Conservation (phyloP, 352 stramenopile genomes). For the Pythium scleroteichum region DNA sequence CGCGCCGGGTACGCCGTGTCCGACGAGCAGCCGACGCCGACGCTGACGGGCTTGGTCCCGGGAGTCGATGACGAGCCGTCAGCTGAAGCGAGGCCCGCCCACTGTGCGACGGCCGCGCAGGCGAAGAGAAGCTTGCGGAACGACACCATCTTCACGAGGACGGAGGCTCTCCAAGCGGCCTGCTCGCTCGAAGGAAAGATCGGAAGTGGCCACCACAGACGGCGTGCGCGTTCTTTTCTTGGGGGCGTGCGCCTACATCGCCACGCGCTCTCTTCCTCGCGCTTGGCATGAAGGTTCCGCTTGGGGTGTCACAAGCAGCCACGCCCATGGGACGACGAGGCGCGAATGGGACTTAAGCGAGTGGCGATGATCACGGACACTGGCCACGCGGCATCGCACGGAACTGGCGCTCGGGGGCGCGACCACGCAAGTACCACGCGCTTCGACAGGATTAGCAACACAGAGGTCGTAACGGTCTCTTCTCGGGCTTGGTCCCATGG, state of each 20-base stretch:
- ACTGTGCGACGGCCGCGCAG: too few species aligned
- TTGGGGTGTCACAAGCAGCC: neutral
- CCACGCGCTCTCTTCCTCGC: neutral
- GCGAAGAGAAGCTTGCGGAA: too few species aligned
- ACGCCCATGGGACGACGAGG: neutral
- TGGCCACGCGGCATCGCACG: neutral
- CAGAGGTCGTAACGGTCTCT: neutral
- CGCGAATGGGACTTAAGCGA: neutral
- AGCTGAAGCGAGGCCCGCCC: too few species aligned
- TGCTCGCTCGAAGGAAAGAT: too few species aligned
- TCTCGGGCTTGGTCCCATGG: neutral
- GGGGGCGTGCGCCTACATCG: too few species aligned
- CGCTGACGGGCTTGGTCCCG: constrained; percentile 43
- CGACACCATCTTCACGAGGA: too few species aligned
- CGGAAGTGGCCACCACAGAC: too few species aligned
- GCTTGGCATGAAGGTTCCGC: neutral
- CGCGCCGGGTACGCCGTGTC: constrained; percentile 19
- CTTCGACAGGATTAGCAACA: too few species aligned
- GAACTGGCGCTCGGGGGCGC: too few species aligned
- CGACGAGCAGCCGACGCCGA: constrained; percentile 47
- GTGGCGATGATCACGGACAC: neutral
- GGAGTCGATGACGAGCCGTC: neutral
- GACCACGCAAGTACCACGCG: too few species aligned
- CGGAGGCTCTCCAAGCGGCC: too few species aligned
- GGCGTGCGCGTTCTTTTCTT: too few species aligned